Conservation (phyloP, 805 yeast genomes). For the Metschnikowia drakensbergensis region DNA sequence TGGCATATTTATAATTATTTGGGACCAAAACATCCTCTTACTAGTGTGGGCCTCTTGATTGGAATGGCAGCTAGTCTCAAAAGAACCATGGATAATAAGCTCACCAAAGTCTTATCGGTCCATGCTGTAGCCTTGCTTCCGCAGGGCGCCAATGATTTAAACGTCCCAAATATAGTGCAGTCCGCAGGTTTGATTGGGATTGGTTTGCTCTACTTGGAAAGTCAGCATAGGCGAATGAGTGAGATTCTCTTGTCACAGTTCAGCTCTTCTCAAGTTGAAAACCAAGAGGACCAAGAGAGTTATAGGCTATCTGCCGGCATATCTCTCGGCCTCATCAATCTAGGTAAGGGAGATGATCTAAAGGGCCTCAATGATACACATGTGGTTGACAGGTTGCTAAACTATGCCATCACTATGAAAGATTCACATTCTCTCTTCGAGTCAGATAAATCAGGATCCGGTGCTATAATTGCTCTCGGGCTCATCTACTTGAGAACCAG, state of each 20-base stretch:
- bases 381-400: conserved; percentile 56
- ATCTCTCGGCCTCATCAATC: conserved; percentile 76
- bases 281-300: conserved; percentile 63
- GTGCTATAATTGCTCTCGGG: conserved; percentile 72
- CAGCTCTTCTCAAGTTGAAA: conserved; percentile 51
- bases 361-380: conserved; percentile 59
- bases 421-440: conserved; percentile 60
- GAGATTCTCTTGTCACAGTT: conserved; percentile 73
- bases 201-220: conserved; percentile 74
- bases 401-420: conserved; percentile 54
- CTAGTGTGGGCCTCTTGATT: conserved; percentile 80
- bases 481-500: conserved; percentile 70
- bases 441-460: conserved; percentile 61
- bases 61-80: conserved; percentile 90
- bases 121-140: conserved; percentile 92
- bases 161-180: conserved; percentile 79
- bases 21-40: conserved; percentile 80
- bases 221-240: conserved; percentile 83
- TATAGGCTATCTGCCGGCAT: conserved; percentile 87
- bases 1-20: conserved; percentile 95
- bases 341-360: conserved; percentile 68
- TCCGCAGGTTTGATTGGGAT: conserved; percentile 89
- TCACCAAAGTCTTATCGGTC: conserved; percentile 87
- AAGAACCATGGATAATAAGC: conserved; percentile 79
- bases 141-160: conserved; percentile 82